Conservation (phyloP, 2,329 filamentous ascomycete genomes). For the Lasiodiplodia sp. region DNA sequence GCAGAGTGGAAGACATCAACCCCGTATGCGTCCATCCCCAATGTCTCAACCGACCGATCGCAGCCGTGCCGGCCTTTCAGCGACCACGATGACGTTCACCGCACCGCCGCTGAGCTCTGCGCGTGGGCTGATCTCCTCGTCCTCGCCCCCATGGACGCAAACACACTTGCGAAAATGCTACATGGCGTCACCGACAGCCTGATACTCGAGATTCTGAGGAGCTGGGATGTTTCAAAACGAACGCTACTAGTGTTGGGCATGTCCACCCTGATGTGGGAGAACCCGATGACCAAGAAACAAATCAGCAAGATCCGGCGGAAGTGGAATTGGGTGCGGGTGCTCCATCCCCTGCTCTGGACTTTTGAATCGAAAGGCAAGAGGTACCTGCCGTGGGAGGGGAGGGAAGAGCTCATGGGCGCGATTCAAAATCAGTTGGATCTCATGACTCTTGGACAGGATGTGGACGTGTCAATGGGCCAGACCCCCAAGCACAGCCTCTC, state of each 20-base stretch:
- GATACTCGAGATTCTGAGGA: constrained; percentile 79
- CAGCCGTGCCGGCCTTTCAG: constrained; percentile 21
- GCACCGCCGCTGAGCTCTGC: constrained; percentile 57
- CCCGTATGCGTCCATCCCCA: constrained; percentile 21
- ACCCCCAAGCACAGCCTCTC: constrained; percentile 37
- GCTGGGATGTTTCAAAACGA: constrained; percentile 87
- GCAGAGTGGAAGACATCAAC: constrained; percentile 7
- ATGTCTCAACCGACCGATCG: constrained; percentile 29
- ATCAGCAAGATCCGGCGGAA: constrained; percentile 81
- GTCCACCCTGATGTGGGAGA: constrained; percentile 89
- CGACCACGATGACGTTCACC: constrained; percentile 24
- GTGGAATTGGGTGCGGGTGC: constrained; percentile 86
- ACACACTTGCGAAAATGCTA: constrained; percentile 86
- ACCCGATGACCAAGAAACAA: constrained; percentile 87
- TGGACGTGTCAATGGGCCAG: constrained; percentile 58
- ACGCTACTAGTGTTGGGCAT: constrained; percentile 87
- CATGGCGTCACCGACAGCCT: constrained; percentile 82
- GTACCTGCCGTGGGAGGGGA: constrained; percentile 63
- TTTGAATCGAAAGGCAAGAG: constrained; percentile 65
- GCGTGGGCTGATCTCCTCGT: constrained; percentile 89
- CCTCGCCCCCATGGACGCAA: constrained; percentile 83
- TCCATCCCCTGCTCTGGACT: constrained; percentile 81
- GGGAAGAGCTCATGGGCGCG: constrained; percentile 73
- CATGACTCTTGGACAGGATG: constrained; percentile 74
- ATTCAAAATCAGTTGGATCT: constrained; percentile 81